Evolutionary conservation across 768 basidiomycete genomes (phyloP), one percentile per base, ranked within the genome.

Genomic region (Panellus pusillus): DNA sequence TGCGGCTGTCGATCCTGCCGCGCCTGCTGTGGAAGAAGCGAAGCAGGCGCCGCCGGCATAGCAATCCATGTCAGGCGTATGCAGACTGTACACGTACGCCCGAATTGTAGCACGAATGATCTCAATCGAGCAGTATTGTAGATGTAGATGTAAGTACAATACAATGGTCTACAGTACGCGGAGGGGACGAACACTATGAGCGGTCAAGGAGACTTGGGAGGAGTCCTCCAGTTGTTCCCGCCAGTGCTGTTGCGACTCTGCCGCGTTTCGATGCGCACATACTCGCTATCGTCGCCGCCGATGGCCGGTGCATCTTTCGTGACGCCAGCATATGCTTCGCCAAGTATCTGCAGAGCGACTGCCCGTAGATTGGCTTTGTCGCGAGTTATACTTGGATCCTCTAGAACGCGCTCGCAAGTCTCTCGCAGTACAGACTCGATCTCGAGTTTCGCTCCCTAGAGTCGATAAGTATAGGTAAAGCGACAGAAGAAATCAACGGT

Each of bases 371-470:
- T 75, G 1, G 84, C 78, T 66, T 90, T 89, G 35, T 78, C 73
- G 0, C 79, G 75, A 1, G 80, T 52, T 42, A 88, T 66, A 7
- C 66, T 63, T 0, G 81, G 70, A 50, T 89, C 84, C 41, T 78
- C 77, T 6, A 95, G 75, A 15, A 95, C 76, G 19, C 85, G 80
- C 59, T 95, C 93, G 65, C 93, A 95, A 0, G 88, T 89, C 68
- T 95, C 93, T 14, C 93, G 84, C 6, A 96, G 71, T 37, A 96
- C 83, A 5, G 91, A 91, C 66, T 96, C 92, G 49, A 95, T 80
- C 67, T 96, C 93, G 24, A 96, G 84, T 68, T 94, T 95, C 15
- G 93, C 84, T 5, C 93, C 93, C 90, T 93, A 62, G 37, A 38
- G 15, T 11, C 18, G 31, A 39, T 46, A 14, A 19, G n/a, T 4